These are phyloP conservation scores for Aspergillus thermomutatus DNA, from an alignment of 2,329 filamentous ascomycete genomes.

Conservation along the genomic window DNA sequence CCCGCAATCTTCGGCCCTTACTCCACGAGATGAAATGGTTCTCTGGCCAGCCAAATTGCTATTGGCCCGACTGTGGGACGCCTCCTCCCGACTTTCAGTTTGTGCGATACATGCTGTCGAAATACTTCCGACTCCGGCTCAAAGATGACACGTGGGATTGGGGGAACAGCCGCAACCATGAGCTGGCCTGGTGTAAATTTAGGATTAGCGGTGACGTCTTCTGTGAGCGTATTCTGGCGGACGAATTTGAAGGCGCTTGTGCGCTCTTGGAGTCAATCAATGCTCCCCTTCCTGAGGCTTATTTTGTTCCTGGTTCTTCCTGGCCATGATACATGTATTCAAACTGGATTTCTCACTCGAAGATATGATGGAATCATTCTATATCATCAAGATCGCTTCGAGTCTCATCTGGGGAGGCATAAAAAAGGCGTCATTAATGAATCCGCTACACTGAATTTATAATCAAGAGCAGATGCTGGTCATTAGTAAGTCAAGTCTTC, in stretches of 20 bases:
- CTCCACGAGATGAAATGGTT: neutral
- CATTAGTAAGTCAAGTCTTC: too few species aligned
- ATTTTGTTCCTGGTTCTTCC: neutral
- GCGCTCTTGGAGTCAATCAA: neutral
- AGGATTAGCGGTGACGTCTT: neutral
- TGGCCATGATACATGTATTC: neutral
- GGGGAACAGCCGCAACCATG: neutral
- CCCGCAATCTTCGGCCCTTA: neutral
- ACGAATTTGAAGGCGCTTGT: neutral
- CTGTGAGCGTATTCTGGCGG: neutral
- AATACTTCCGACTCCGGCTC: constrained; percentile 4
- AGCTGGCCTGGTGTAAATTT: neutral
- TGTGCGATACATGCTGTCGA: constrained; percentile 4
- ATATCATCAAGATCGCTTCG: neutral
- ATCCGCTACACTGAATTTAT: too few species aligned
- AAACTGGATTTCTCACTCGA: neutral
- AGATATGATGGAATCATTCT: neutral
- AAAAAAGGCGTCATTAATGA: too few species aligned
- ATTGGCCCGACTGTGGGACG: neutral
- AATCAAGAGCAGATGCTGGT: too few species aligned
- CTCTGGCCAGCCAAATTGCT: constrained; percentile 1
- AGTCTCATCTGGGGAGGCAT: too few species aligned
- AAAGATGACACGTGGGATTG: neutral
- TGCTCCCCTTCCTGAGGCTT: neutral
- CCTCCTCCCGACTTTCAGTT: neutral